phyloP scores from a whole-genome alignment of 768 basidiomycete genomes.

The Phylloporus sp. region DNA sequence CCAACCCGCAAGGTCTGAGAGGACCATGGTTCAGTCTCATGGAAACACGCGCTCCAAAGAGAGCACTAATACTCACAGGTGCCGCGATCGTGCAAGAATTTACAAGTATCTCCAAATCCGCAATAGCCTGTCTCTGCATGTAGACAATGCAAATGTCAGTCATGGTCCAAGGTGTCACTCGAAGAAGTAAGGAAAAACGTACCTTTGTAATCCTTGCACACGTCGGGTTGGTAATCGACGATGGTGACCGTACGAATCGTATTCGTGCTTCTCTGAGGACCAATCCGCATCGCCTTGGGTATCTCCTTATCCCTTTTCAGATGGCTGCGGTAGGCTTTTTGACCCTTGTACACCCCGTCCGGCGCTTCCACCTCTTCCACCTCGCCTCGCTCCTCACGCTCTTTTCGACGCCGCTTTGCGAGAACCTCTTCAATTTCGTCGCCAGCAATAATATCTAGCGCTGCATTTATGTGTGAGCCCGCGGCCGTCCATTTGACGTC shows the following conservation, averaged over 20 bases:
- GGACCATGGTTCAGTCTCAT: slow-evolving; percentile 8
- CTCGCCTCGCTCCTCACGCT: slow-evolving; percentile 45
- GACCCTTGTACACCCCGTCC: slow-evolving; percentile 82
- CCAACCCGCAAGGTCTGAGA: slow-evolving; percentile 91
- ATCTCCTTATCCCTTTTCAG: slow-evolving; percentile 79
- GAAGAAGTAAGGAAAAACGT: slow-evolving; percentile 27
- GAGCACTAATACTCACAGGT: slow-evolving; percentile 61
- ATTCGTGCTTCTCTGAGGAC: slow-evolving; percentile 66
- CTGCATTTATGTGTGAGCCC: slow-evolving; percentile 69
- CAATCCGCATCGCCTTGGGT: slow-evolving; percentile 84
- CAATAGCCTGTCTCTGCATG: slow-evolving; percentile 92
- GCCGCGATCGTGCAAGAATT: slow-evolving; percentile 97
- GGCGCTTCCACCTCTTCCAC: slow-evolving; percentile 53
- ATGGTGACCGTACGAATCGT: slow-evolving; percentile 94
- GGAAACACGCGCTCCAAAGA: background rate
- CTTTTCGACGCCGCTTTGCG: slow-evolving; percentile 61
- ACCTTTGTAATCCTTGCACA: slow-evolving; percentile 99
- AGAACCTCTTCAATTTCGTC: slow-evolving; percentile 77
- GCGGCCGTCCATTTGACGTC: slow-evolving; percentile 76
- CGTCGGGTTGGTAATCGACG: slow-evolving; percentile 96
- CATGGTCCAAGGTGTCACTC: slow-evolving; percentile 11
- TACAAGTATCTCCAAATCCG: slow-evolving; percentile 98
- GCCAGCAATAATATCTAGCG: slow-evolving; percentile 72
- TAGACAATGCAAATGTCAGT: slow-evolving; percentile 6
- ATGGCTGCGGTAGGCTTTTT: slow-evolving; percentile 74